Percentiles rank a stretch among this genome's conserved stretches.
Evolutionary conservation across 75 land plant genomes (phyloP).

Genomic region (Cupressus sempervirens): DNA sequence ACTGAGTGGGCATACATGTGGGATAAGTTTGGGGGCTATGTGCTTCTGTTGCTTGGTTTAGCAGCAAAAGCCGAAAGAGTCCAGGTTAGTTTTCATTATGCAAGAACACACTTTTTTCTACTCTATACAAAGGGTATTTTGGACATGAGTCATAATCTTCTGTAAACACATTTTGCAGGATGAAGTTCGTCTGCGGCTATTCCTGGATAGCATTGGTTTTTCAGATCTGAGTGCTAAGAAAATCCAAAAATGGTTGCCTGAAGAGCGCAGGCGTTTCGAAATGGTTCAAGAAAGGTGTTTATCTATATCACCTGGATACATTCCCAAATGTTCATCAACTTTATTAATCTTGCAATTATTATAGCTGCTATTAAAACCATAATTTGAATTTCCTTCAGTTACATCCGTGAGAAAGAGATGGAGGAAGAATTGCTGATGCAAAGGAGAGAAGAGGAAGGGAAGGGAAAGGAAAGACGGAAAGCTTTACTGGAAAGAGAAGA

Average conservation of each 20-base stretch:
- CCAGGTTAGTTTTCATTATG: slow-evolving; percentile 47
- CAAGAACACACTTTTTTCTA: neutral
- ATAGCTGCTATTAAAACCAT: neutral
- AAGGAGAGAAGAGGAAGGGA: slow-evolving; percentile 98
- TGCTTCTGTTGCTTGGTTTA: slow-evolving; percentile 91
- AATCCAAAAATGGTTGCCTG: slow-evolving; percentile 96
- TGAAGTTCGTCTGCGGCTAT: slow-evolving; percentile 95
- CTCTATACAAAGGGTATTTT: neutral
- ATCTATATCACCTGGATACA: neutral
- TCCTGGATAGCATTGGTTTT: slow-evolving; percentile 94
- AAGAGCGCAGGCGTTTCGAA: slow-evolving; percentile 95
- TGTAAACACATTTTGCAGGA: slow-evolving; percentile 48
- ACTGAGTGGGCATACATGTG: slow-evolving; percentile 99
- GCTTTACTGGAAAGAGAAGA: slow-evolving; percentile 92
- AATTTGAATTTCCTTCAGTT: slow-evolving; percentile 37
- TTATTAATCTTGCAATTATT: neutral
- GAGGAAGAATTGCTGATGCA: slow-evolving; percentile 96
- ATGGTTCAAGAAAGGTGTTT: slow-evolving; percentile 88
- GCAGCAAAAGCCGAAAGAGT: slow-evolving; percentile 95
- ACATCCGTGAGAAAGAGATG: slow-evolving; percentile 96
- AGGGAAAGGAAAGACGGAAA: slow-evolving; percentile 95
- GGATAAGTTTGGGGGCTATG: slow-evolving; percentile 99
- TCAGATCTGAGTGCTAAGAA: slow-evolving; percentile 96
- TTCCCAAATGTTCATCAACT: neutral
- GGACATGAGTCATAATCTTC: neutral